A percentile compares a stretch with the other conserved stretches of the same genome.
Conservation (phyloP, 2,329 filamentous ascomycete species). For the Balansia obtecta region DNA sequence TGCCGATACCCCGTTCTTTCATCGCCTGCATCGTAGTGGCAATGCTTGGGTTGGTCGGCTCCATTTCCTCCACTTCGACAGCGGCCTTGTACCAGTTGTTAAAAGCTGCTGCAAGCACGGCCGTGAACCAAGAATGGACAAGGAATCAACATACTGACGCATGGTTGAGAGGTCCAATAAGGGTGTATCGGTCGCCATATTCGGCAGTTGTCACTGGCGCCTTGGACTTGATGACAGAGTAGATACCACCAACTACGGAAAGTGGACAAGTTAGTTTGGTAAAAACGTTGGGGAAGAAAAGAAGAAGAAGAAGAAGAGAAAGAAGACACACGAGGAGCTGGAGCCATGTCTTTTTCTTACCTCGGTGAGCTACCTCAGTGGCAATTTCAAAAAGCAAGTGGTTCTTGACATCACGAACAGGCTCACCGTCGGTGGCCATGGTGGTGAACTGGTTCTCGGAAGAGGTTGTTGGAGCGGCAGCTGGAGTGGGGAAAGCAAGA, state of each 20-base stretch:
- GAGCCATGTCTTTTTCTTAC: slow-evolving; percentile 34
- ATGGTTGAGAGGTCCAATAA: slow-evolving; percentile 89
- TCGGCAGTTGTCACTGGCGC: slow-evolving; percentile 94
- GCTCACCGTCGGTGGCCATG: slow-evolving; percentile 36
- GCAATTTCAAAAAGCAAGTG: slow-evolving; percentile 95
- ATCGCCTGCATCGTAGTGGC: slow-evolving; percentile 79
- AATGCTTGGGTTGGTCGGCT: slow-evolving; percentile 69
- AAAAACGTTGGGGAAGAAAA: background rate
- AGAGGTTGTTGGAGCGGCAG: background rate
- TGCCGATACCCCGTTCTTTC: slow-evolving; percentile 80
- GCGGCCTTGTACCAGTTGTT: slow-evolving; percentile 50
- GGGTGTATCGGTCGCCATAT: slow-evolving; percentile 94
- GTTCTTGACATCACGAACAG: slow-evolving; percentile 69
- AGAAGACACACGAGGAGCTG: too few species aligned
- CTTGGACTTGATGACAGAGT: slow-evolving; percentile 98
- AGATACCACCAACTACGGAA: slow-evolving; percentile 79
- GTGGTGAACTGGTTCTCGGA: background rate
- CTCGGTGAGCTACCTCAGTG: slow-evolving; percentile 93
- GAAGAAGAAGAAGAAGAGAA: too few species aligned
- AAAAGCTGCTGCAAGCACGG: slow-evolving; percentile 5
- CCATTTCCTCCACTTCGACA: slow-evolving; percentile 93
- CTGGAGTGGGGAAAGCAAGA: background rate
- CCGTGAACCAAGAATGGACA: background rate
- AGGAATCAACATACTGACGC: slow-evolving; percentile 53
- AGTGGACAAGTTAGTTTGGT: background rate